Percentiles rank a stretch among this genome's conserved stretches.
phyloP scores from a whole-genome alignment of 257 asterid species.

The Solanum etuberosum region DNA sequence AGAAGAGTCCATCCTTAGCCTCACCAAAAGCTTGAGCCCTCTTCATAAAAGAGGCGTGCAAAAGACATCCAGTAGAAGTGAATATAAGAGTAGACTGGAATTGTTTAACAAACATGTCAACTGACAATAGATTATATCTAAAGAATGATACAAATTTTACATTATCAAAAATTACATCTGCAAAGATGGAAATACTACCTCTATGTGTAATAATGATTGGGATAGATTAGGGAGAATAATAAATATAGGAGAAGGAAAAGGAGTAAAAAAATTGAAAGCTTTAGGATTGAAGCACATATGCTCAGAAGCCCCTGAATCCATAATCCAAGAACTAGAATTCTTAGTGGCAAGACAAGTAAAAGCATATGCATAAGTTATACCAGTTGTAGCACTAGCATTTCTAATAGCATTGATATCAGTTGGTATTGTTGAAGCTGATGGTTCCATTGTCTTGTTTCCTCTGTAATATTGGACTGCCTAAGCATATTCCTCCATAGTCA shows the following conservation, averaged over 20 bases:
- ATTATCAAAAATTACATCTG: not conserved
- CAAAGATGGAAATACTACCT: not conserved
- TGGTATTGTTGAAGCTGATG: not conserved
- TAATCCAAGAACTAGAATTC: not conserved
- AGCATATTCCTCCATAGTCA: not conserved
- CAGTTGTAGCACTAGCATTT: not conserved
- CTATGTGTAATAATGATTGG: not conserved
- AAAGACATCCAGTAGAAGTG: not conserved
- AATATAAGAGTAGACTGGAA: not conserved
- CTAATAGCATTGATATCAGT: not conserved
- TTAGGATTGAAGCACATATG: not conserved
- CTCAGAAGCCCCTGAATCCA: not conserved
- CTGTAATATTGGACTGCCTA: not conserved
- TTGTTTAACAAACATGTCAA: not conserved
- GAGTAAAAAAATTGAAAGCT: not conserved
- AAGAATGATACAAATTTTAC: not conserved
- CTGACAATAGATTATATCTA: not conserved
- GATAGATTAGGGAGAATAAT: not conserved
- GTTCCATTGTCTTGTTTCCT: not conserved
- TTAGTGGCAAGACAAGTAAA: not conserved
- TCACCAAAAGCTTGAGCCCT: not conserved
- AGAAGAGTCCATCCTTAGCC: not conserved
- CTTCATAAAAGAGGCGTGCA: not conserved
- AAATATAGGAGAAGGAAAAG: not conserved
- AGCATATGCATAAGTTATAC: not conserved